Evolutionary conservation across 306 rosid species (phyloP), one percentile per base, ranked within the genome.

Genomic region (Lathyrus oleraceus): DNA sequence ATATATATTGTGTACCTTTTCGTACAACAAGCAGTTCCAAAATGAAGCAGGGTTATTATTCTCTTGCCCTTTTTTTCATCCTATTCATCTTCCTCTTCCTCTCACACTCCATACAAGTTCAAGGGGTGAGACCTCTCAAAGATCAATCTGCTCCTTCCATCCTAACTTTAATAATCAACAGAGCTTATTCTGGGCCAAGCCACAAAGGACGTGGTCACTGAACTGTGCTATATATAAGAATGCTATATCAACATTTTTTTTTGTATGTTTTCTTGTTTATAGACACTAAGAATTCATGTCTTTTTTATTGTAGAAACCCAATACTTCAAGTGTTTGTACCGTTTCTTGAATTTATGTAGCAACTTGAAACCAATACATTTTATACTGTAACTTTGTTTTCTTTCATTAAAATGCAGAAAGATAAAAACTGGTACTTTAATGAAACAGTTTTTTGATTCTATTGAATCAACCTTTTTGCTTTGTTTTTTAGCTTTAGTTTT

Each of bases 121-220:
- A 85, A 63, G 87, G 80, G 39, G 20, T 66, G 53, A 85, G 96
- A 75, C 69, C 69, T 54, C 77, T 79, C 17, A 76, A 40, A 72
- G 75, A 79, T 40, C 28, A 76, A 21, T 68, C 86, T 20, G 27
- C 69, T 36, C 40, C 65, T 32, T 19, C 74, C 56, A 10, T 62
- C 11, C 49, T 68, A 16, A 52, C 13, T 52, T 20, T 59, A 13
- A 65, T 73, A 27, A 48, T 76, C 58, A 76, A 60, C n/a, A 5
- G 30, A 2, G 59, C 59, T 20, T 52, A 52, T 52, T 52, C 59
- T 20, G 59, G 59, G 8, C 59, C 59, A 52, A 52, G 28, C 30
- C 59, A 20, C 32, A 69, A 30, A 51, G 87, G 87, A 69, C 84
- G 82, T 7, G 87, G 87, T 38, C 87, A 83, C 58, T 83, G 83